These are phyloP conservation scores for Globisporangium apiculatum DNA, from an alignment of 352 stramenopile species.

Conservation along the genomic window DNA sequence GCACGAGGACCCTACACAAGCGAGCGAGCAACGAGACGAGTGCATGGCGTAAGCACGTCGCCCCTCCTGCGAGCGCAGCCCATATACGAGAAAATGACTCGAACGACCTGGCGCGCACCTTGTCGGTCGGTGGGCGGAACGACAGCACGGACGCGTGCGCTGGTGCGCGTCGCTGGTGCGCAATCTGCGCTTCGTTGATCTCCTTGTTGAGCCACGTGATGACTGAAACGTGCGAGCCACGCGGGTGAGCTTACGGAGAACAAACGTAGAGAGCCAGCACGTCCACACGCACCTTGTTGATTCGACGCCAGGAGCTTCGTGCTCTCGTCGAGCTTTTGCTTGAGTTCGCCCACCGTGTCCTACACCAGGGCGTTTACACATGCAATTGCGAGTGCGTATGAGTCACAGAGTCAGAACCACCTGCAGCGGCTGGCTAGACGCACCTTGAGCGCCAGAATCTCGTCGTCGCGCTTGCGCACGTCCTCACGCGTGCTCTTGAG, in stretches of 20 bases:
- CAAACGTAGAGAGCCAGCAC: too few species aligned
- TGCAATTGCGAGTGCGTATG: too few species aligned
- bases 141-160: conserved; percentile 65
- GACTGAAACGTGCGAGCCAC: conserved; percentile 25
- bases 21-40: not conserved
- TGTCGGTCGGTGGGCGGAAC: conserved; percentile 42
- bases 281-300: conserved; percentile 59
- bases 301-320: conserved; percentile 86
- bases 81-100: not conserved
- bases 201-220: conserved; percentile 90
- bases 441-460: conserved; percentile 55
- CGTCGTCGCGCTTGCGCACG: conserved; percentile 59
- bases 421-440: not conserved
- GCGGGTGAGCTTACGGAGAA: not conserved
- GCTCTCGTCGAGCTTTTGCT: conserved; percentile 82
- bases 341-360: conserved; percentile 63
- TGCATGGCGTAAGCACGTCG: too few species aligned
- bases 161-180: conserved; percentile 49
- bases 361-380: conserved; percentile 5
- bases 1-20: too few species aligned
- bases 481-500: conserved; percentile 66
- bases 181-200: conserved; percentile 85
- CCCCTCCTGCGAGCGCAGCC: too few species aligned
- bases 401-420: too few species aligned
- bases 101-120: conserved; percentile 13